phyloP scores from a whole-genome alignment of 176 grass and related monocot species.

The Saccharum officinarum region DNA sequence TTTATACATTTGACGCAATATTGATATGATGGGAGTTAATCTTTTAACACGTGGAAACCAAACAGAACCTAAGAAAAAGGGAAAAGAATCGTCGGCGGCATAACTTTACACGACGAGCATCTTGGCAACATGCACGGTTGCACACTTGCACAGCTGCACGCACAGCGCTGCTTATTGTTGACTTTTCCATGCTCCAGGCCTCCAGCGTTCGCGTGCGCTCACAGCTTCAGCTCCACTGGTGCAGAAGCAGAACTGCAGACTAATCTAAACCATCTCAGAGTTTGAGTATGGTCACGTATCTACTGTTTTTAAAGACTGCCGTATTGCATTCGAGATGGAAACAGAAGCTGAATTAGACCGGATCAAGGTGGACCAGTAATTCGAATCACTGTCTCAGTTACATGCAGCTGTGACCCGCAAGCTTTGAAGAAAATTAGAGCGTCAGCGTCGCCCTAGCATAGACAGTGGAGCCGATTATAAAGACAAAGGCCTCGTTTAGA shows the following conservation, averaged over 20 bases:
- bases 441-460: too few relatives aligned
- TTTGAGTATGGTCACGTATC: too few relatives aligned
- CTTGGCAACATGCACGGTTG: neutral
- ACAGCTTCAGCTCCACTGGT: too few relatives aligned
- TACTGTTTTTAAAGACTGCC: neutral
- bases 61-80: neutral
- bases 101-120: constrained; percentile 13
- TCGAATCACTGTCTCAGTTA: neutral
- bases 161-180: neutral
- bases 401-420: neutral
- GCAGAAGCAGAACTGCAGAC: too few relatives aligned
- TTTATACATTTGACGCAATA: too few relatives aligned
- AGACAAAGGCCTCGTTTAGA: too few relatives aligned
- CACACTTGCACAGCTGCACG: too few relatives aligned
- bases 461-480: too few relatives aligned
- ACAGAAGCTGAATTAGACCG: neutral
- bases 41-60: too few relatives aligned
- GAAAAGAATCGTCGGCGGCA: constrained; percentile 3
- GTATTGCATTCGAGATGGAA: neutral
- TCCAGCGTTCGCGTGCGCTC: too few relatives aligned
- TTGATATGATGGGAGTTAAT: too few relatives aligned
- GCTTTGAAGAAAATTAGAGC: neutral
- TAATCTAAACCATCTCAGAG: too few relatives aligned
- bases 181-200: neutral
- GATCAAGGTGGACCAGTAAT: neutral